Conservation (phyloP, 768 basidiomycete species). For the Hygrocybe punicea region DNA sequence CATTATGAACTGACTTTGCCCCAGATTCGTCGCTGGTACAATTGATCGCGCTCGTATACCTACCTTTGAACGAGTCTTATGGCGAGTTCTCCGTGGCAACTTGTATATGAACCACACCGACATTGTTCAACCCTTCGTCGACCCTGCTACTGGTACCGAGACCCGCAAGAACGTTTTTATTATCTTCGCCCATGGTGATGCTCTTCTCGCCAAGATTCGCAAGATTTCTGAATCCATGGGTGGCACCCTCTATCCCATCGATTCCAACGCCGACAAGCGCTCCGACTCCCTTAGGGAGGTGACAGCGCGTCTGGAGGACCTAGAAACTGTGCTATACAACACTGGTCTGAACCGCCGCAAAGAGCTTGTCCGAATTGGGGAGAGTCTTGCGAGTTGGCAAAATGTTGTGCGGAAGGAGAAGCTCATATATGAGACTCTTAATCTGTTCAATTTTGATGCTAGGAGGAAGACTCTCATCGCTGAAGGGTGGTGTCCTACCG, state of each 20-base stretch:
- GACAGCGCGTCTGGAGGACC: conserved; percentile 81
- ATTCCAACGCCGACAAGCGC: conserved; percentile 90
- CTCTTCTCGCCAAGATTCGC: conserved; percentile 91
- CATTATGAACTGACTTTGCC: background rate
- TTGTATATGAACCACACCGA: conserved; percentile 99
- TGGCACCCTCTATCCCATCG: conserved; percentile 93
- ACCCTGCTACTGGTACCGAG: conserved; percentile 77
- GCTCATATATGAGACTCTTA: conserved; percentile 91
- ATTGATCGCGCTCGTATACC: conserved; percentile 89
- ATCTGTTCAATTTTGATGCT: conserved; percentile 92
- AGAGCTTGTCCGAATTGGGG: conserved; percentile 82
- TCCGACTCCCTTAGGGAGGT: conserved; percentile 88
- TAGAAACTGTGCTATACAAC: conserved; percentile 85
- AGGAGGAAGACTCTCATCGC: conserved; percentile 92
- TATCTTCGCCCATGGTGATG: conserved; percentile 96
- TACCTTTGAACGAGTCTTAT: conserved; percentile 95
- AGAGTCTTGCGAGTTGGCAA: conserved; percentile 84
- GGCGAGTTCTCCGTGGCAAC: conserved; percentile 97
- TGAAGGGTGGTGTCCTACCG: conserved; percentile 95
- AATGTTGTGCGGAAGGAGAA: conserved; percentile 95
- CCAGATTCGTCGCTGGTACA: conserved; percentile 91
- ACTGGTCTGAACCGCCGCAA: conserved; percentile 78
- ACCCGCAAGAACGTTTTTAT: conserved; percentile 98
- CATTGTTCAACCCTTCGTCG: conserved; percentile 88
- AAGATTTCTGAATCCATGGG: conserved; percentile 99